A percentile compares a stretch with the other conserved stretches of the same genome.
These are phyloP conservation scores for Beauveria australis DNA, from an alignment of 2,329 filamentous ascomycete species.

Conservation along the genomic window DNA sequence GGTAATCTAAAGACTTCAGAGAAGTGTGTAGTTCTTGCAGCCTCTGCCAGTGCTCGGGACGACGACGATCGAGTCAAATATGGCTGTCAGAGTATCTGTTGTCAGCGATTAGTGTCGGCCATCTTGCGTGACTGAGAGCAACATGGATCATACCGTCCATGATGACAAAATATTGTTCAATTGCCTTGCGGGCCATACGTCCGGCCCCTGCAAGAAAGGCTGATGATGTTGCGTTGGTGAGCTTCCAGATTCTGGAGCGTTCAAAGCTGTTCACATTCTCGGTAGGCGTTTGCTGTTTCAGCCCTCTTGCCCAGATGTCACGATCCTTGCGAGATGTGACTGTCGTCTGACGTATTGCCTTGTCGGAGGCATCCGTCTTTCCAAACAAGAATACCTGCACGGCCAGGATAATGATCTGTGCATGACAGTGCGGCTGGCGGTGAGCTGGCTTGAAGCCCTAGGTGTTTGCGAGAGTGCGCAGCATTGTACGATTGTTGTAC, in stretches of 20 bases:
- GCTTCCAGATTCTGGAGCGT: constrained; percentile 4
- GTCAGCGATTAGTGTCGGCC: background rate
- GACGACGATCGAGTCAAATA: constrained; percentile 1
- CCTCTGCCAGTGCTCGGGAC: constrained; percentile 3
- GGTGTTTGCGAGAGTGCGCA: constrained; percentile 10
- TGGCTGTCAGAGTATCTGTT: background rate
- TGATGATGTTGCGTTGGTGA: background rate
- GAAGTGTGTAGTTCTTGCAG: constrained; percentile 2
- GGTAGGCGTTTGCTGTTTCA: background rate
- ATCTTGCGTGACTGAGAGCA: background rate
- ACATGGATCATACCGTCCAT: constrained; percentile 6
- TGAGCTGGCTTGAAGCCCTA: constrained; percentile 8
- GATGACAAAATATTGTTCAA: constrained; percentile 9
- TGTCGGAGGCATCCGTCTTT: constrained; percentile 3
- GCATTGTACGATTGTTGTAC: constrained; percentile 13
- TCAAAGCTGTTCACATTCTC: background rate
- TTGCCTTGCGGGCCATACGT: constrained; percentile 1
- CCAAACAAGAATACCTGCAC: constrained; percentile 2
- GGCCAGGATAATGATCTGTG: constrained; percentile 9
- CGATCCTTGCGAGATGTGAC: background rate
- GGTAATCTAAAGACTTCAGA: constrained; percentile 3
- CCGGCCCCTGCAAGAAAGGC: constrained; percentile 3
- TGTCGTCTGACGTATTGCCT: background rate
- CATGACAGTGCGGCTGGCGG: constrained; percentile 7
- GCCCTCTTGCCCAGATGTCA: background rate